Base-by-base conservation (phyloP, 768 basidiomycete genomes). In the Hygrophorus pudorinus region DNA sequence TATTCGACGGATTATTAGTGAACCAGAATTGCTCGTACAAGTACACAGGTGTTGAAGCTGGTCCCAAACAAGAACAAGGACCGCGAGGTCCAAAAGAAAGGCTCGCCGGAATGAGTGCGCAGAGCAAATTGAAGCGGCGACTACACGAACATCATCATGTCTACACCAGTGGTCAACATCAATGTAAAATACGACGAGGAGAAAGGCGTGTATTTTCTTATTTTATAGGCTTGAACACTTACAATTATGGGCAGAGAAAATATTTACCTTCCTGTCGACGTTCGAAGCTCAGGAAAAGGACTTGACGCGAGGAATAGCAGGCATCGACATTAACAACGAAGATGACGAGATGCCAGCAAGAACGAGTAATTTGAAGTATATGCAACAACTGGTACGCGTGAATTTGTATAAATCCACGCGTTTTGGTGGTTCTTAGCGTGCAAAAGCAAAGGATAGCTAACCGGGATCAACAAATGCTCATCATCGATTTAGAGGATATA, bases 401-500 rank as follows among this genome's bases (percentile, higher is more conserved):
- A 33, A 11, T 42, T 14, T 28, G 29, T 36, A 37, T 43, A 50
- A 51, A 53, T 56, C 51, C 51, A 60, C 59, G 61, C 53, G 55
- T 64, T 48, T 41, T 52, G 37, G 47, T 56, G 56, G 53, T 44
- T 53, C 51, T 59, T 44, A 62, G 31, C 36, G 12, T 33, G 29
- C 18, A 53, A 21, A 55, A 93, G 91, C 89, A 91, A 92, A 68
- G 71, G 35, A 78, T 99, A 48, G 89, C 94, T 40, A 94, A 99
- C 63, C 77, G 96, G 29, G 88, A 96, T 49, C 85, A 91, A 60
- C 79, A 90, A 52, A 86, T 86, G 76, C 67, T 99, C 8, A 68
- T 81, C 32, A 78, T 99, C 48, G 90, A 94, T 53, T 61, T 99
- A 17, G 88, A 91, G 58, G 96, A 99, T 63, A 67, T 98, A 32